Percentiles rank a stretch among this genome's conserved stretches.
These are phyloP conservation scores for Potentilla sterilis DNA, from an alignment of 306 rosid species.

Conservation along the genomic window DNA sequence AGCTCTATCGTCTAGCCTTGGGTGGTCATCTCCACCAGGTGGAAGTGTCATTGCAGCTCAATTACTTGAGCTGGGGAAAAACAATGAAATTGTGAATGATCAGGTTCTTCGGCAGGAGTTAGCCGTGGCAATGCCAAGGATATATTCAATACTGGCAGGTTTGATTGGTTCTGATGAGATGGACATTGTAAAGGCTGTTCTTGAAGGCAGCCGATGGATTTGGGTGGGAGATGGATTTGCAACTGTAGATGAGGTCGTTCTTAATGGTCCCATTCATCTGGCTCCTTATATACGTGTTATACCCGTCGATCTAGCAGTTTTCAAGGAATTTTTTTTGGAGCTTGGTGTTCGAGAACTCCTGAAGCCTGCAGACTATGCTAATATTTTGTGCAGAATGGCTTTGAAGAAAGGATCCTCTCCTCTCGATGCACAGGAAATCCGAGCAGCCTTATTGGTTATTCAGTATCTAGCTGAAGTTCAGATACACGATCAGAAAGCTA, in stretches of 20 bases:
- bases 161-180: conserved; percentile 88
- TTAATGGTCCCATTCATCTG: conserved; percentile 91
- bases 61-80: conserved; percentile 93
- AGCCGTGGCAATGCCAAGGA: conserved; percentile 87
- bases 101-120: conserved; percentile 89
- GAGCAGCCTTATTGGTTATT: conserved; percentile 81
- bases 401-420: conserved; percentile 72
- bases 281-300: conserved; percentile 96
- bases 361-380: conserved; percentile 67
- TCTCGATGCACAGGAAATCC: conserved; percentile 73
- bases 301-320: conserved; percentile 91
- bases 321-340: conserved; percentile 69
- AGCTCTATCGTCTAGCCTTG: conserved; percentile 65
- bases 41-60: conserved; percentile 97
- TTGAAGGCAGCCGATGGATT: conserved; percentile 93
- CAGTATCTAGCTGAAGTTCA: conserved; percentile 90
- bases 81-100: conserved; percentile 79
- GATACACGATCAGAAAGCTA: conserved; percentile 54
- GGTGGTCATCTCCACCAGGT: conserved; percentile 89
- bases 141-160: conserved; percentile 70
- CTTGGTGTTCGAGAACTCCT: conserved; percentile 84
- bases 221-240: conserved; percentile 99
- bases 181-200: conserved; percentile 95
- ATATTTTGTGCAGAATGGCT: conserved; percentile 83
- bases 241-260: conserved; percentile 85